Evolutionary conservation across 2,329 filamentous ascomycete species (phyloP), one percentile per base, ranked within the genome.

Genomic region (Aspergillus transmontanensis): DNA sequence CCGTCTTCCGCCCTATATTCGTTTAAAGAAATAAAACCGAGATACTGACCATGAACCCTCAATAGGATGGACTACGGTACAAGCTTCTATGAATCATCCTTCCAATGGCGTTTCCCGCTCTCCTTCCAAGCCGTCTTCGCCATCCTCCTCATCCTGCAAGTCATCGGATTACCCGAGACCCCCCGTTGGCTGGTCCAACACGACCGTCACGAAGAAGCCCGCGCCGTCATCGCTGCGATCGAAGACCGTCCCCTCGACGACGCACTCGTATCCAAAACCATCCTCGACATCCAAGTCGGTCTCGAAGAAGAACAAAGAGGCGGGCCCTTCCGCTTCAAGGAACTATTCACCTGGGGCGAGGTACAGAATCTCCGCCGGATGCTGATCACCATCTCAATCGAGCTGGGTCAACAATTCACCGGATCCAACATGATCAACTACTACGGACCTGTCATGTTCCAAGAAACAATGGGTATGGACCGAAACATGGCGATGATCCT

Each of bases 401-500:
- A 79, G 23, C 65, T 78, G 9, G 72, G 73, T 9, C 77, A 80
- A 51, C 76, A 78, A 36, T 76, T 77, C 26, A 76, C 75, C 4
- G 76, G 76, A 0, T 74, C 70, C 0, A 78, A 78, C 55, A 74
- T 79, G 71, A 78, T 79, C n/a, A 79, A 76, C 21, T 79, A 78
- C 63, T 82, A 82, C 50, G 74, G 76, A 0, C 76, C 80, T 0
- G 69, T 76, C 0, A 75, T 82, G 23, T 79, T 79, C 54, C 69
- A 80, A 50, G 66, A 75, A 1, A 76, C 73, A 11, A 80, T 82
- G 75, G 66, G 72, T 2, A 64, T 83, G 4, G 72, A 73, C 14
- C 78, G 81, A 1, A 79, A 84, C n/a, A 72, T 86, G 39, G 83
- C 84, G 36, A 73, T 87, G 45, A 79, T 87, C 6, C 75, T 87